Evolutionary conservation across 2,329 filamentous ascomycete genomes (phyloP).

Genomic region (Colletotrichum echinochloae): DNA sequence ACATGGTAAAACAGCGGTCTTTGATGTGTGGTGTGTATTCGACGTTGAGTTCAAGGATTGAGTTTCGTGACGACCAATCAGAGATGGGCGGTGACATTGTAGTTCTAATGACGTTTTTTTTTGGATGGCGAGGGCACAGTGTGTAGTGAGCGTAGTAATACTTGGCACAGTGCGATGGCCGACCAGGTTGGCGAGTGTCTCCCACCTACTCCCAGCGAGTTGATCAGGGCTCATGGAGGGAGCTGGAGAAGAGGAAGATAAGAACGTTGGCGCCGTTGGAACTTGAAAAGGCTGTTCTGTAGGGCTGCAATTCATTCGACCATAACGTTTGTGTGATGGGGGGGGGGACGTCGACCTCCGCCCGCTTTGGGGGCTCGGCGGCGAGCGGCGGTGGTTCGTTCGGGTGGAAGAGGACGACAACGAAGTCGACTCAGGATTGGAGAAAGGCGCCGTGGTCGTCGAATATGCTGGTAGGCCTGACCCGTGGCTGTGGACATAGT

Average conservation of each 20-base stretch:
- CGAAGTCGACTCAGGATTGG: not conserved
- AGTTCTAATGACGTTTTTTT: not conserved
- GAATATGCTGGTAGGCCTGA: not conserved
- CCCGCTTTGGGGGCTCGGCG: not conserved
- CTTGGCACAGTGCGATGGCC: not conserved
- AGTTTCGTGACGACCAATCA: conserved; percentile 10
- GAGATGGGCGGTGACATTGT: conserved; percentile 16
- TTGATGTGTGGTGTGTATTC: too few species aligned
- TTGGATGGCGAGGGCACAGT: conserved; percentile 2
- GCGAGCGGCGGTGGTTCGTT: not conserved
- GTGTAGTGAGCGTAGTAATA: not conserved
- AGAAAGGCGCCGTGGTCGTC: not conserved
- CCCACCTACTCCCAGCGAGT: not conserved
- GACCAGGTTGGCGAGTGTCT: too few species aligned
- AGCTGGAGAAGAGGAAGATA: too few species aligned
- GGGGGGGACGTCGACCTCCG: not conserved
- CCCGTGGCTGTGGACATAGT: not conserved
- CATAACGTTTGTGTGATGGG: too few species aligned
- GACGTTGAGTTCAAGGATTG: not conserved
- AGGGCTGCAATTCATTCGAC: too few species aligned
- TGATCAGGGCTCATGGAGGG: fast-evolving
- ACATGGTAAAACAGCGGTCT: conserved; percentile 20
- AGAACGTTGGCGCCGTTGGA: too few species aligned
- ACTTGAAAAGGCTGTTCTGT: too few species aligned
- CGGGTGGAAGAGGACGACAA: not conserved